These are phyloP conservation scores for Astrocystis sublimbata DNA, from an alignment of 495 filamentous ascomycete species.

Conservation along the genomic window DNA sequence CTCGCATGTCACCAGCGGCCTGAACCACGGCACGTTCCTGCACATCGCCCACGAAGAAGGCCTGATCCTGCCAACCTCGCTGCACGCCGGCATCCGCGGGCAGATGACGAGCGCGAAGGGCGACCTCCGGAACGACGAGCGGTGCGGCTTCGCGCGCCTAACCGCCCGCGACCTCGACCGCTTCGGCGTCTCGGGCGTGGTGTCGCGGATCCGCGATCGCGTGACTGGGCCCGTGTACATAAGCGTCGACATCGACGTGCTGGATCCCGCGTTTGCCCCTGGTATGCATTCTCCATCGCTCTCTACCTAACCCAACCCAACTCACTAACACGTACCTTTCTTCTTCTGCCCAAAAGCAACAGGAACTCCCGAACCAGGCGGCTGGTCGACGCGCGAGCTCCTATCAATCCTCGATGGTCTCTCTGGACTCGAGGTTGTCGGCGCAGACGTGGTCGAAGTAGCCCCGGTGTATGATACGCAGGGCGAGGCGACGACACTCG, in stretches of 20 bases:
- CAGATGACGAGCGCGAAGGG: slow-evolving; percentile 64
- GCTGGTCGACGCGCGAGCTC: slow-evolving; percentile 78
- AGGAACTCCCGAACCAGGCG: slow-evolving; percentile 84
- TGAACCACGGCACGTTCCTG: slow-evolving; percentile 79
- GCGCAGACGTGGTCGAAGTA: slow-evolving; percentile 78
- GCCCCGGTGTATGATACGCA: slow-evolving; percentile 69
- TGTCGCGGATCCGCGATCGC: slow-evolving; percentile 70
- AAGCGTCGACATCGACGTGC: slow-evolving; percentile 84
- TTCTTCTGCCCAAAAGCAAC: slow-evolving; percentile 59
- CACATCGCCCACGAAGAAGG: slow-evolving; percentile 58
- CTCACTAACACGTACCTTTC: background rate
- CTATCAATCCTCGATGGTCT: slow-evolving; percentile 48
- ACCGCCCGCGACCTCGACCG: slow-evolving; percentile 80
- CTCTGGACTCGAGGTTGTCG: slow-evolving; percentile 73
- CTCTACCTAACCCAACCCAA: background rate
- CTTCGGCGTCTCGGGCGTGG: slow-evolving; percentile 69
- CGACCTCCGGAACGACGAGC: slow-evolving; percentile 80
- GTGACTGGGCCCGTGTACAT: slow-evolving; percentile 76
- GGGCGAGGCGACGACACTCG: slow-evolving; percentile 68
- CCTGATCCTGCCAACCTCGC: slow-evolving; percentile 74
- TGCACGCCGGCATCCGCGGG: slow-evolving; percentile 84
- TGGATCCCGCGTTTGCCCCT: slow-evolving; percentile 69
- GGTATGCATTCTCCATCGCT: slow-evolving; percentile 49
- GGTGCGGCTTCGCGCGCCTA: slow-evolving; percentile 80
- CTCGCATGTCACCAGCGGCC: too few species aligned